Evolutionary conservation across 2,329 filamentous ascomycete species (phyloP).

Genomic region (Tolypocladium guangdongense): DNA sequence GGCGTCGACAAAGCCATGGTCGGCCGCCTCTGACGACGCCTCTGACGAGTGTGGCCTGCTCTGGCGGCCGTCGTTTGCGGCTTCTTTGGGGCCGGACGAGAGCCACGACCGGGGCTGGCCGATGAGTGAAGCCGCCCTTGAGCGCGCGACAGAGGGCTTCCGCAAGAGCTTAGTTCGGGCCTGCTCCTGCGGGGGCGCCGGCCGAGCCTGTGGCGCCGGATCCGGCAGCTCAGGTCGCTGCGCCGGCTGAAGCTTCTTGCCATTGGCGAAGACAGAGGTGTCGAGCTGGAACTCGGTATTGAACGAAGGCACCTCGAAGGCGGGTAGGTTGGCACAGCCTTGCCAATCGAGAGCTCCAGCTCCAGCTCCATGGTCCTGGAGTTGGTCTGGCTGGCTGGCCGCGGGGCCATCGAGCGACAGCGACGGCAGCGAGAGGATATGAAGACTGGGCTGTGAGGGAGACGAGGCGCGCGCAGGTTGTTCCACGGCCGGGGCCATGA

Average conservation of each 20-base stretch:
- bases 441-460: constrained; percentile 23
- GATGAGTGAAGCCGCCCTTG: constrained; percentile 34
- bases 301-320: constrained; percentile 43
- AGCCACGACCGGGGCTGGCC: constrained; percentile 44
- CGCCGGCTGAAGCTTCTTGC: background rate
- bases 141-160: constrained; percentile 12
- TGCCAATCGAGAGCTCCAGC: constrained; percentile 1
- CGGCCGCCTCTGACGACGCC: constrained; percentile 11
- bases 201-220: constrained; percentile 4
- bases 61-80: constrained; percentile 9
- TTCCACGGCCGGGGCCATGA: constrained; percentile 28
- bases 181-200: background rate
- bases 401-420: background rate
- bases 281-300: constrained; percentile 39
- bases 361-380: background rate
- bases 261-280: constrained; percentile 29
- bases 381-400: background rate
- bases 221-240: constrained; percentile 1
- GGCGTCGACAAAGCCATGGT: constrained; percentile 10
- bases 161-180: constrained; percentile 1
- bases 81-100: constrained; percentile 24
- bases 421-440: constrained; percentile 18
- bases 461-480: constrained; percentile 16
- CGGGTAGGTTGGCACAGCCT: constrained; percentile 16
- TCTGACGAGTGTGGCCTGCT: constrained; percentile 15